A percentile compares a stretch with the other conserved stretches of the same genome.
Evolutionary conservation across 2,329 filamentous ascomycete species (phyloP).

Genomic region (Bipolaris victoriae): DNA sequence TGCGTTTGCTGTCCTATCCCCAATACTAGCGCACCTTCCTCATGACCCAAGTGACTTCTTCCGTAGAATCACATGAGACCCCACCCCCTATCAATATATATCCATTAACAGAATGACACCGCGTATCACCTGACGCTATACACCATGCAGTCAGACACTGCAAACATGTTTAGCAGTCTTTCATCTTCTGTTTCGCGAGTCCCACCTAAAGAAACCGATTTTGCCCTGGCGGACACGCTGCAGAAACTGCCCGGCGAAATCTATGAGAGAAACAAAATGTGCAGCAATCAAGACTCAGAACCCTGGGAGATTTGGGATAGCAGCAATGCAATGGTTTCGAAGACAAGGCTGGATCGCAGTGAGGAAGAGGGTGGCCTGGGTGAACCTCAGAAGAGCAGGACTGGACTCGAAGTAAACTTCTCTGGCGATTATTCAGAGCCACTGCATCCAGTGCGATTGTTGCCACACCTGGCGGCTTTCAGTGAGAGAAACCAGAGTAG

Average conservation of each 20-base stretch:
- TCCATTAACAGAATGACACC: constrained; percentile 2
- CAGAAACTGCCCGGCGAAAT: constrained; percentile 1
- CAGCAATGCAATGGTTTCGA: neutral
- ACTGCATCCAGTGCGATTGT: neutral
- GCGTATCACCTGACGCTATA: neutral
- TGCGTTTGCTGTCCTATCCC: neutral
- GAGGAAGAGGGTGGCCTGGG: neutral
- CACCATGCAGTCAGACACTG: neutral
- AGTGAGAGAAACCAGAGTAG: neutral
- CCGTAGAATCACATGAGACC: constrained; percentile 1
- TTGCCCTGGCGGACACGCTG: constrained; percentile 4
- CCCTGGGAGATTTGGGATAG: neutral
- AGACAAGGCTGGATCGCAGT: neutral
- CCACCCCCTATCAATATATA: constrained; percentile 16
- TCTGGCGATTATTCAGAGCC: neutral
- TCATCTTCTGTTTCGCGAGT: neutral
- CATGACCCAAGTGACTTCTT: constrained; percentile 4
- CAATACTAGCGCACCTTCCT: neutral
- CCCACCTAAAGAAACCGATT: constrained; percentile 5
- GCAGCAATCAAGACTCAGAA: neutral
- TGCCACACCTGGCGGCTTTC: neutral
- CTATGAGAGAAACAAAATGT: neutral
- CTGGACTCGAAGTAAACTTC: neutral
- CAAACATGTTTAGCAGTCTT: neutral
- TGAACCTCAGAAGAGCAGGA: neutral